Percentiles rank a stretch among this genome's conserved stretches.
These are phyloP conservation scores for Ophiostoma quercus DNA, from an alignment of 2,329 filamentous ascomycete species.

Conservation along the genomic window DNA sequence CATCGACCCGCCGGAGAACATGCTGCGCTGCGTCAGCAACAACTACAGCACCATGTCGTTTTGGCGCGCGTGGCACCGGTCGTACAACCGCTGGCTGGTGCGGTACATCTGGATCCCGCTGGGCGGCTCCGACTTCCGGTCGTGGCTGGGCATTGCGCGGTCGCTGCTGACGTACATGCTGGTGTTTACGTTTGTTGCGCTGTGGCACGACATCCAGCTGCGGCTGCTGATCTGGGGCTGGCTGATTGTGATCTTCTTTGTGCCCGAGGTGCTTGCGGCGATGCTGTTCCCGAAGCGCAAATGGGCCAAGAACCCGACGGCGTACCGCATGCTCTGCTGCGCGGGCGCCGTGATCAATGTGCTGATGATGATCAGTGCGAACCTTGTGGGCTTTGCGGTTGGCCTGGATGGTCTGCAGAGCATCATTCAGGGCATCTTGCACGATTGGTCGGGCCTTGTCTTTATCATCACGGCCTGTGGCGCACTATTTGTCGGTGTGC, in stretches of 20 bases:
- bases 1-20: conserved; percentile 94
- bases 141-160: conserved; percentile 44
- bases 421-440: conserved; percentile 69
- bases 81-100: conserved; percentile 89
- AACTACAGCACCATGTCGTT: conserved; percentile 89
- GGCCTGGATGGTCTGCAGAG: conserved; percentile 81
- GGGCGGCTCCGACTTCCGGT: conserved; percentile 59
- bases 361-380: conserved; percentile 92
- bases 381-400: conserved; percentile 90
- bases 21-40: conserved; percentile 92
- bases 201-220: conserved; percentile 97
- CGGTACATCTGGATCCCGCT: conserved; percentile 92
- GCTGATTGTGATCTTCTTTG: conserved; percentile 88
- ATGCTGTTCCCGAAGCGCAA: conserved; percentile 66
- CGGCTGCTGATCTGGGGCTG: conserved; percentile 92
- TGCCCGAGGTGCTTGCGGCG: conserved; percentile 74
- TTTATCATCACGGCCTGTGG: conserved; percentile 68
- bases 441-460: conserved; percentile 61
- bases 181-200: conserved; percentile 92
- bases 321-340: conserved; percentile 75
- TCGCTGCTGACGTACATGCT: conserved; percentile 70
- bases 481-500: conserved; percentile 77
- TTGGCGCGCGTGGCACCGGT: conserved; percentile 95
- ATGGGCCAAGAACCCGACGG: conserved; percentile 64
- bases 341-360: conserved; percentile 77